Conservation (phyloP, 768 basidiomycete genomes). For the Mycena amicta region DNA sequence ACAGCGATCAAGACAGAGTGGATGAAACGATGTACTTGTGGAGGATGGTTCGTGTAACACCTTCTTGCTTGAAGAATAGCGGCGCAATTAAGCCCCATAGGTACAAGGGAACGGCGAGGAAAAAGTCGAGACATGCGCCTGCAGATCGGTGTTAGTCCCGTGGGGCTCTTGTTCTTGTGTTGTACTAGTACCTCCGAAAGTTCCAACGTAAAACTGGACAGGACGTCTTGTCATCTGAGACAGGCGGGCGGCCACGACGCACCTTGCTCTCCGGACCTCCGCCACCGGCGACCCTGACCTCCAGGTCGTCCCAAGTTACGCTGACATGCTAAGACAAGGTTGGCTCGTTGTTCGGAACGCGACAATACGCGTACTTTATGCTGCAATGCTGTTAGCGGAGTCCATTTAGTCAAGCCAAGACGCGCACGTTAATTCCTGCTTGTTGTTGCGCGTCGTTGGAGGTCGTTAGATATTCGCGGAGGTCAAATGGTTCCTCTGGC, state of each 20-base stretch:
- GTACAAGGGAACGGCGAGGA: slow-evolving; percentile 53
- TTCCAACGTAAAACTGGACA: slow-evolving; percentile 56
- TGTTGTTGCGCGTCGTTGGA: slow-evolving; percentile 66
- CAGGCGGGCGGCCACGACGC: slow-evolving; percentile 6
- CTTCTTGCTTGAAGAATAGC: slow-evolving; percentile 39
- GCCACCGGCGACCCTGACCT: slow-evolving; percentile 51
- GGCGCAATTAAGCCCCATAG: slow-evolving; percentile 45
- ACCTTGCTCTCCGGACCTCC: slow-evolving; percentile 64
- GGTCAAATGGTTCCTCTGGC: slow-evolving; percentile 50
- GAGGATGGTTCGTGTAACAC: slow-evolving; percentile 54
- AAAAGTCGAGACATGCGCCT: slow-evolving; percentile 56
- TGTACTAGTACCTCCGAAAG: slow-evolving; percentile 51
- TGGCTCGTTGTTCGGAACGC: not conserved
- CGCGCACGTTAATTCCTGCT: slow-evolving; percentile 61
- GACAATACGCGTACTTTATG: slow-evolving; percentile 19
- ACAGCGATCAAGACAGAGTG: not conserved
- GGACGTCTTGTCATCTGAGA: not conserved
- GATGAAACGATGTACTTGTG: slow-evolving; percentile 46
- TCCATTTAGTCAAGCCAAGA: no score
- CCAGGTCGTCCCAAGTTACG: slow-evolving; percentile 71
- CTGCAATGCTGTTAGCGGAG: not conserved
- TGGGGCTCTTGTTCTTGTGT: not conserved
- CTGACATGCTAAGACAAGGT: slow-evolving; percentile 58
- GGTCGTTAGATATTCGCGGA: slow-evolving; percentile 67
- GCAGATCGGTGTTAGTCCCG: slow-evolving; percentile 20